Conservation (phyloP, 352 stramenopile species). For the Ochromonadaceae sp. region DNA sequence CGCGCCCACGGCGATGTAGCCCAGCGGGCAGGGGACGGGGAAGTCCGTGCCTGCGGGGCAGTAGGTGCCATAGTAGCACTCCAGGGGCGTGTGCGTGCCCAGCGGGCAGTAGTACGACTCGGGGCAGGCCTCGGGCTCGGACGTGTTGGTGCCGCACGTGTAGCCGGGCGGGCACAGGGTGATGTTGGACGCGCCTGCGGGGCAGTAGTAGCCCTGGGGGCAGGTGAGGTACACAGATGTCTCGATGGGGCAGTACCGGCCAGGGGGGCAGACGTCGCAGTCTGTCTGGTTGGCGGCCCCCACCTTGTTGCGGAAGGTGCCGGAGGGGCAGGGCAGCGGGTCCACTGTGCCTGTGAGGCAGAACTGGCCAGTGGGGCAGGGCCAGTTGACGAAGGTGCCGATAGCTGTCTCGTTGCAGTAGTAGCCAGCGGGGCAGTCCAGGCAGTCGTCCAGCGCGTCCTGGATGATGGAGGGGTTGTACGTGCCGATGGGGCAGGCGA, state of each 20-base stretch:
- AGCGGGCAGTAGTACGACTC: background rate
- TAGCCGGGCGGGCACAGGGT: conserved; percentile 19
- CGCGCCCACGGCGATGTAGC: conserved; percentile 39
- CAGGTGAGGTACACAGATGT: conserved; percentile 39
- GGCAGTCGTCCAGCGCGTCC: conserved; percentile 30
- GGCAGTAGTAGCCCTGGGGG: conserved; percentile 52
- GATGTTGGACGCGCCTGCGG: conserved; percentile 37
- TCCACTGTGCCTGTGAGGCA: conserved; percentile 21
- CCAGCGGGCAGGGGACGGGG: conserved; percentile 52
- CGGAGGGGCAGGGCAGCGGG: conserved; percentile 25
- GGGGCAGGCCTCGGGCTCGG: background rate
- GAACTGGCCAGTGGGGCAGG: conserved; percentile 28
- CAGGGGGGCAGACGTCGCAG: conserved; percentile 28
- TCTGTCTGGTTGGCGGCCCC: conserved; percentile 10
- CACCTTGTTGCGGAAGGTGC: conserved; percentile 27
- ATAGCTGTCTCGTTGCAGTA: conserved; percentile 41
- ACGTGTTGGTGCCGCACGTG: conserved; percentile 6
- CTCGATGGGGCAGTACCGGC: conserved; percentile 24
- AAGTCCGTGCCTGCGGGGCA: conserved; percentile 41
- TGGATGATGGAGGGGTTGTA: background rate
- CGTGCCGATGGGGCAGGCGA: conserved; percentile 5
- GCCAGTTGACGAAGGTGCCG: conserved; percentile 20
- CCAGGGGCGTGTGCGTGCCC: conserved; percentile 14
- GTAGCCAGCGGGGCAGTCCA: conserved; percentile 49
- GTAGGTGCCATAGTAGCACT: conserved; percentile 30